Conservation (phyloP, 2,329 filamentous ascomycete genomes). For the Sclerotinia trifoliorum region DNA sequence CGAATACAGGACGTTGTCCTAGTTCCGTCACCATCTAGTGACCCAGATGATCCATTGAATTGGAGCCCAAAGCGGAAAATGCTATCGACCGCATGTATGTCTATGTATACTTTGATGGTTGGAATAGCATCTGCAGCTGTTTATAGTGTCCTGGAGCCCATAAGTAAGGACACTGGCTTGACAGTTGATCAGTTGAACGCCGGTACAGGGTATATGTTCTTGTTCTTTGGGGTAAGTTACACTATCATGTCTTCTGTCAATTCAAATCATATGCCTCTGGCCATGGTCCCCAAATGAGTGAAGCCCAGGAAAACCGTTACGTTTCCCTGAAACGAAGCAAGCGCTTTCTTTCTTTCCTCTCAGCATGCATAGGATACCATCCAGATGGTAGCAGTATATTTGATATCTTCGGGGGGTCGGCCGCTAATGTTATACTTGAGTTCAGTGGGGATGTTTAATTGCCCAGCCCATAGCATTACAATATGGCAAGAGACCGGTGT, state of each 20-base stretch:
- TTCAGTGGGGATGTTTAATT: constrained; percentile 51
- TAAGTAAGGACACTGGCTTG: constrained; percentile 48
- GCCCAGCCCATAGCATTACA: constrained; percentile 54
- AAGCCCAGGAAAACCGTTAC: background rate
- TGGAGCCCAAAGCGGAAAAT: constrained; percentile 41
- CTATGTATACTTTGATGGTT: constrained; percentile 48
- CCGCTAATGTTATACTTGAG: constrained; percentile 31
- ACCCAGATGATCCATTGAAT: constrained; percentile 45
- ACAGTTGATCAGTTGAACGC: constrained; percentile 47
- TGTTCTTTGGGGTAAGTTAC: constrained; percentile 36
- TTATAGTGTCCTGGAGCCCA: constrained; percentile 51
- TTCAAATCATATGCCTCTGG: background rate
- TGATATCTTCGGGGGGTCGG: background rate
- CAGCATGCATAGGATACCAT: background rate
- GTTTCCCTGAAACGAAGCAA: background rate
- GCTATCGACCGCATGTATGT: constrained; percentile 34
- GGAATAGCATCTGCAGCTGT: constrained; percentile 50
- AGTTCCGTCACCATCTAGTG: constrained; percentile 39
- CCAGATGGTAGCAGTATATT: background rate
- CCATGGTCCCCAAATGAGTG: background rate
- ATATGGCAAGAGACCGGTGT: constrained; percentile 44
- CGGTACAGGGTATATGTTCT: constrained; percentile 53
- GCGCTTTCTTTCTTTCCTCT: background rate
- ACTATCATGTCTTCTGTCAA: background rate
- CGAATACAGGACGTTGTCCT: constrained; percentile 38